These are phyloP conservation scores for Jatropha multifida DNA, from an alignment of 441 rosid species.

Conservation along the genomic window DNA sequence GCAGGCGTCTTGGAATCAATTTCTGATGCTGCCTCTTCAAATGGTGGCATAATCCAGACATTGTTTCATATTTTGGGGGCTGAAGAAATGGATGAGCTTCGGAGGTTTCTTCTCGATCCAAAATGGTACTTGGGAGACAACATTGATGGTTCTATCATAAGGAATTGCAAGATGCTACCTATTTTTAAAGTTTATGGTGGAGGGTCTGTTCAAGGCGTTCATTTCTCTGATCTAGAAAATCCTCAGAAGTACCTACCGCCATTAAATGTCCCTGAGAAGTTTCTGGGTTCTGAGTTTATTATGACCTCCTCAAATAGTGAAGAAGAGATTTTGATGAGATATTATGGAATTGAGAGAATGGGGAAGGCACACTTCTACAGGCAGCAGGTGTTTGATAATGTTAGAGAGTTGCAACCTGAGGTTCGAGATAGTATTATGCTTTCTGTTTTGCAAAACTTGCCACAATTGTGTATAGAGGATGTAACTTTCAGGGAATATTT, in stretches of 20 bases:
- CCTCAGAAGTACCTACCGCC: constrained; percentile 85
- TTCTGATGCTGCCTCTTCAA: constrained; percentile 57
- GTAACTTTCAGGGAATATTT: constrained; percentile 62
- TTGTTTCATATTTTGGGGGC: constrained; percentile 45
- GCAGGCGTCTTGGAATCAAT: constrained; percentile 77
- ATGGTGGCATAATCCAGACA: constrained; percentile 36
- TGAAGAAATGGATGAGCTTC: constrained; percentile 84
- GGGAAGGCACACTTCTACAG: constrained; percentile 77
- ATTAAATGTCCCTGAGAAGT: constrained; percentile 57
- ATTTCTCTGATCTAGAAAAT: constrained; percentile 76
- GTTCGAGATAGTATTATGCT: constrained; percentile 79
- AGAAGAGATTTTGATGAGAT: constrained; percentile 70
- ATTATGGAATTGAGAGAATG: constrained; percentile 82
- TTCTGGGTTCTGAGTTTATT: constrained; percentile 75
- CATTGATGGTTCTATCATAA: constrained; percentile 50
- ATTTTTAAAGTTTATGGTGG: constrained; percentile 68
- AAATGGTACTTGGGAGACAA: constrained; percentile 77
- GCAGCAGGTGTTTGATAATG: constrained; percentile 61
- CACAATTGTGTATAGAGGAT: constrained; percentile 87
- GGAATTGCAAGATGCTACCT: constrained; percentile 73
- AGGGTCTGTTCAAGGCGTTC: constrained; percentile 44
- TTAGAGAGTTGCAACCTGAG: constrained; percentile 72
- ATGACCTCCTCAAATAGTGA: constrained; percentile 55
- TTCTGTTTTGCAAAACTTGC: constrained; percentile 75
- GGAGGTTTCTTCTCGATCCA: constrained; percentile 73